A percentile compares a stretch with the other conserved stretches of the same genome.
Conservation (phyloP, 2,329 filamentous ascomycete genomes). For the Calycina herbarum region DNA sequence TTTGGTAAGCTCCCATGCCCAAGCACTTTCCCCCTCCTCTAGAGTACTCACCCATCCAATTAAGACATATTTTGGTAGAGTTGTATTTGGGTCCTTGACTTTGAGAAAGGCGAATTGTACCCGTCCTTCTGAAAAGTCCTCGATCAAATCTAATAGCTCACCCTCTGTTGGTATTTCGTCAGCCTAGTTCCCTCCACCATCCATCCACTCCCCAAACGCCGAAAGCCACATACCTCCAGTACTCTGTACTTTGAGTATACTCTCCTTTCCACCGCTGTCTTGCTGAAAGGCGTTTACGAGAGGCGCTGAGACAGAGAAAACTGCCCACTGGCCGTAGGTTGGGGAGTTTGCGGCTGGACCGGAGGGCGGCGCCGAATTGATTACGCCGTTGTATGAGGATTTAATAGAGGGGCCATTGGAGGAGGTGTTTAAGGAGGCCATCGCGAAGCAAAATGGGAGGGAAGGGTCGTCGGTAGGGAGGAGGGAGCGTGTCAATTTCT, state of each 20-base stretch:
- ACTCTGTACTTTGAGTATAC: conserved; percentile 88
- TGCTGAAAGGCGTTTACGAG: conserved; percentile 89
- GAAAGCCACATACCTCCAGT: conserved; percentile 66
- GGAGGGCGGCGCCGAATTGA: conserved; percentile 59
- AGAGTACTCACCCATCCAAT: conserved; percentile 72
- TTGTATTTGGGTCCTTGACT: conserved; percentile 91
- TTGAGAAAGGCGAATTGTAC: conserved; percentile 97
- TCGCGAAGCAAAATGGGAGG: conserved; percentile 38
- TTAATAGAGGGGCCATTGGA: conserved; percentile 81
- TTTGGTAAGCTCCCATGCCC: conserved; percentile 26
- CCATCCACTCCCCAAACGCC: background rate
- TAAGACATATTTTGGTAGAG: conserved; percentile 85
- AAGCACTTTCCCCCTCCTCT: background rate
- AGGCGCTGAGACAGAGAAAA: conserved; percentile 91
- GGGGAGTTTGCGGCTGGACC: conserved; percentile 64
- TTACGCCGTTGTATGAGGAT: conserved; percentile 72
- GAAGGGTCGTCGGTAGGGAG: background rate
- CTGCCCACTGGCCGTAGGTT: conserved; percentile 88
- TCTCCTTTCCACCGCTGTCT: conserved; percentile 82
- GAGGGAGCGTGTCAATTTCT: background rate
- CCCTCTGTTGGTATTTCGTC: conserved; percentile 61
- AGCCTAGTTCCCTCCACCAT: background rate
- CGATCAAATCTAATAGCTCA: conserved; percentile 83
- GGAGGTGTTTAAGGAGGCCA: conserved; percentile 80
- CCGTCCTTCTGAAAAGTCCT: conserved; percentile 95